Percentiles rank a stretch among this genome's conserved stretches.
These are phyloP conservation scores for Aulographum hederae DNA, from an alignment of 2,329 filamentous ascomycete species.

Conservation along the genomic window DNA sequence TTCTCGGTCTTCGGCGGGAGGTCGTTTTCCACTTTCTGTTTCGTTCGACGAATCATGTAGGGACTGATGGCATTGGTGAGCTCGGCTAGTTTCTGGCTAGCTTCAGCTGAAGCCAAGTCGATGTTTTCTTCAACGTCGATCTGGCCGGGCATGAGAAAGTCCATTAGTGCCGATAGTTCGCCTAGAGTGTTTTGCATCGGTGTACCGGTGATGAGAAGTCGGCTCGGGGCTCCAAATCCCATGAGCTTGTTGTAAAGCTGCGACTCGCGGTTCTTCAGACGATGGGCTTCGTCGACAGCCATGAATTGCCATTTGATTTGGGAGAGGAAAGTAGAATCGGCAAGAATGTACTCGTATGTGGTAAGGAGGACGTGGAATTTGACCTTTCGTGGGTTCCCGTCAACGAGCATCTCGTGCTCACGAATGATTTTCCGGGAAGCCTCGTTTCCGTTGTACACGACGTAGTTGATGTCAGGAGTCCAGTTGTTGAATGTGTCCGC, in stretches of 20 bases:
- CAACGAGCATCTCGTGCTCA: slow-evolving; percentile 74
- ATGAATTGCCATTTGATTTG: slow-evolving; percentile 96
- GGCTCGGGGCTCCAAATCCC: slow-evolving; percentile 73
- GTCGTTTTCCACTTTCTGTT: slow-evolving; percentile 93
- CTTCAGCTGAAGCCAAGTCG: slow-evolving; percentile 63
- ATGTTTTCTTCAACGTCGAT: slow-evolving; percentile 83
- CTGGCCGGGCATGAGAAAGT: slow-evolving; percentile 93
- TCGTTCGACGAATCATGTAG: slow-evolving; percentile 87
- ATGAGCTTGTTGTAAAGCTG: slow-evolving; percentile 76
- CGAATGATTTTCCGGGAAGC: slow-evolving; percentile 71
- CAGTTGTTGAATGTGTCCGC: slow-evolving; percentile 94
- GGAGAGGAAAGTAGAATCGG: slow-evolving; percentile 66
- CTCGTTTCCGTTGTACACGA: slow-evolving; percentile 87
- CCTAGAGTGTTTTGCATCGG: slow-evolving; percentile 94
- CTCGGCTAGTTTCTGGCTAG: slow-evolving; percentile 70
- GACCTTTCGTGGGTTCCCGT: slow-evolving; percentile 70
- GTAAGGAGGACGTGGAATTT: slow-evolving; percentile 98
- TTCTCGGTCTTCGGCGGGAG: slow-evolving; percentile 95
- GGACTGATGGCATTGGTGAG: slow-evolving; percentile 78
- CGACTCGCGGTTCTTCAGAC: slow-evolving; percentile 89
- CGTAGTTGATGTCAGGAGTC: slow-evolving; percentile 91
- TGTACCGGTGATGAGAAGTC: slow-evolving; percentile 87
- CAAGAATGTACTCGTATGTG: slow-evolving; percentile 89
- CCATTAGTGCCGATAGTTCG: slow-evolving; percentile 79
- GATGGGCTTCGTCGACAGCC: slow-evolving; percentile 90